Conservation (phyloP, 176 grass and related monocot species). For the Luzula sylvatica region DNA sequence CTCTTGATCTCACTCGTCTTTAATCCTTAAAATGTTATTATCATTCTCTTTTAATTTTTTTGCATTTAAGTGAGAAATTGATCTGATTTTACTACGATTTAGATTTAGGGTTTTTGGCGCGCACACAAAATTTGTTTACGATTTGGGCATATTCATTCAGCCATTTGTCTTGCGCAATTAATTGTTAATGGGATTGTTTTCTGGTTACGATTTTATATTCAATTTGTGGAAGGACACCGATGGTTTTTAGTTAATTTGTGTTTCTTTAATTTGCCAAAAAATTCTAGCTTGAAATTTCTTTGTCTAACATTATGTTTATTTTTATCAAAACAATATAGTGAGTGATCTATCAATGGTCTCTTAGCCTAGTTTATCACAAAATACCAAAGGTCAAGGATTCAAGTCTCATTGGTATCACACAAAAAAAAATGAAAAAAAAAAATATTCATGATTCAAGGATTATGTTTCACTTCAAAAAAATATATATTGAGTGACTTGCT, state of each 20-base stretch:
- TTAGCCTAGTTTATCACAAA: no score
- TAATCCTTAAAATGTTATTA: conserved; percentile 10
- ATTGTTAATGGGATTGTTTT: neutral
- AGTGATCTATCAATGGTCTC: no score
- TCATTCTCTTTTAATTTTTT: conserved; percentile 1
- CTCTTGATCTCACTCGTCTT: conserved; percentile 15
- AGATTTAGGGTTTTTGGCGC: conserved; percentile 20
- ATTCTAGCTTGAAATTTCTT: no score
- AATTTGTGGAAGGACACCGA: neutral
- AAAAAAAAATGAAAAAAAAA: no score
- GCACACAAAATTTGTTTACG: conserved; percentile 16
- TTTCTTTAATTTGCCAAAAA: neutral
- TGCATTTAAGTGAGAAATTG: conserved; percentile 28
- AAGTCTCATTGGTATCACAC: no score
- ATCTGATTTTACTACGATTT: conserved; percentile 23
- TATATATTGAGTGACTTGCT: no score
- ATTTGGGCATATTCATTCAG: neutral
- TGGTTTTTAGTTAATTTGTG: neutral
- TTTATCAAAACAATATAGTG: no score
- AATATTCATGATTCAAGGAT: no score
- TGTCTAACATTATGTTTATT: no score
- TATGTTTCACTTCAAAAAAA: no score
- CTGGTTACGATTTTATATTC: neutral
- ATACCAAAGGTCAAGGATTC: no score
- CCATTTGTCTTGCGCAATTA: neutral